Conservation (phyloP, 1,284 basidiomycete species). For the Microbotryomycetes sp. region DNA sequence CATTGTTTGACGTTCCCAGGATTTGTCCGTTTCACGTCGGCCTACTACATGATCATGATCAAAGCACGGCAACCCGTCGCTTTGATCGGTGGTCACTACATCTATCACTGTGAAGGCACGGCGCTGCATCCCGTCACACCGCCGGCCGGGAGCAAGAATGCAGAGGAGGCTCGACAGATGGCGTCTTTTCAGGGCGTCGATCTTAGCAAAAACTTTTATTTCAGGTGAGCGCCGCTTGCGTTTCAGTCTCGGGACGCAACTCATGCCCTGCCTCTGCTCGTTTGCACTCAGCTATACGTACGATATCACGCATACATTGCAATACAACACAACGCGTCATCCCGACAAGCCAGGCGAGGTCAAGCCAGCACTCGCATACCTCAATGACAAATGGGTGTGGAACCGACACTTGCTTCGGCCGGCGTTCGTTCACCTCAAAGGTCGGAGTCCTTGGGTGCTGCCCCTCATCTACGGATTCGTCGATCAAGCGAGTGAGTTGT, state of each 20-base stretch:
- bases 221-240: slow-evolving; percentile 57
- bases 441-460: slow-evolving; percentile 74
- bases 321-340: slow-evolving; percentile 73
- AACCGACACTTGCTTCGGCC: slow-evolving; percentile 83
- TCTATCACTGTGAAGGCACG: slow-evolving; percentile 93
- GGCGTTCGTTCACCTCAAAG: slow-evolving; percentile 47
- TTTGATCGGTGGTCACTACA: slow-evolving; percentile 89
- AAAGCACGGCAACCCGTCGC: slow-evolving; percentile 87
- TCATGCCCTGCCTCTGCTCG: no score
- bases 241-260: no score
- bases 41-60: slow-evolving; percentile 84
- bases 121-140: slow-evolving; percentile 63
- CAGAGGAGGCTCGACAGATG: slow-evolving; percentile 52
- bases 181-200: slow-evolving; percentile 97
- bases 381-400: slow-evolving; percentile 92
- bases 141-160: slow-evolving; percentile 4
- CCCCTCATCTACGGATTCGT: slow-evolving; percentile 94
- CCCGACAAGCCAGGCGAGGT: slow-evolving; percentile 36
- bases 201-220: slow-evolving; percentile 98
- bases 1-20: slow-evolving; percentile 56
- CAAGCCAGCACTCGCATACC: slow-evolving; percentile 7
- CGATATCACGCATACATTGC: slow-evolving; percentile 90
- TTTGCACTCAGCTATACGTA: slow-evolving; percentile 71
- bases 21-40: slow-evolving; percentile 80
- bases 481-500: slow-evolving; percentile 85